These are phyloP conservation scores for Candida golubevii DNA, from an alignment of 805 yeast genomes.

Conservation along the genomic window DNA sequence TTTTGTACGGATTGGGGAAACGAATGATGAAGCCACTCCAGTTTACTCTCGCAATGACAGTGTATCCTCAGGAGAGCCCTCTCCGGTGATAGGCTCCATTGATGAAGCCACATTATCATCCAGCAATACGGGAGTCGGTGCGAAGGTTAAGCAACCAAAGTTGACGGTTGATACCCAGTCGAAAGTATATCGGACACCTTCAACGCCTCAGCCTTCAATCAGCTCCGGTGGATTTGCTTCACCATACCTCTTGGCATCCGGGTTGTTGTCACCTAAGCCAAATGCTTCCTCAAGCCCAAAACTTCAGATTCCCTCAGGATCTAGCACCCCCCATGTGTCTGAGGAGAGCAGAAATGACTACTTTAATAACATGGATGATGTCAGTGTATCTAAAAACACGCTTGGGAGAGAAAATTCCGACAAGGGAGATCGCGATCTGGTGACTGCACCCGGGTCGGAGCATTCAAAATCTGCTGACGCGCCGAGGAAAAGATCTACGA, in stretches of 20 bases:
- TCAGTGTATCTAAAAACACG: constrained; percentile 4
- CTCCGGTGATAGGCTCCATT: constrained; percentile 29
- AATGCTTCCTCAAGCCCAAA: constrained; percentile 9
- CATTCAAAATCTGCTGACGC: not conserved
- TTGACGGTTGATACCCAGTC: constrained; percentile 30
- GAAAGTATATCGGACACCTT: constrained; percentile 27
- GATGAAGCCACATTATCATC: constrained; percentile 33
- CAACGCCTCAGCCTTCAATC: constrained; percentile 32
- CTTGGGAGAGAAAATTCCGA: constrained; percentile 1
- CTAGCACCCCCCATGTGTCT: constrained; percentile 9
- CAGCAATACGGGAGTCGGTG: constrained; percentile 12
- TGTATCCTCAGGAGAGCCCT: constrained; percentile 19
- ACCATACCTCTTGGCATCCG: constrained; percentile 65
- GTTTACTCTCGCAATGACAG: constrained; percentile 10
- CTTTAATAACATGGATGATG: constrained; percentile 6
- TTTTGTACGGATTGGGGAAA: constrained; percentile 23
- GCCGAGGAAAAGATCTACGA: constrained; percentile 1
- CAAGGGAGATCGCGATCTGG: not conserved
- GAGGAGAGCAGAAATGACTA: constrained; percentile 9
- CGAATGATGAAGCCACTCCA: constrained; percentile 9
- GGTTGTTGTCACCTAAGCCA: constrained; percentile 49
- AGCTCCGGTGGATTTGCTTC: constrained; percentile 52
- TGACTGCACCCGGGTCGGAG: constrained; percentile 3
- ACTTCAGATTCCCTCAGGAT: not conserved
- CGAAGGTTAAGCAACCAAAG: constrained; percentile 19